These are phyloP conservation scores for Diaporthe capsici DNA, from an alignment of 2,329 filamentous ascomycete genomes.

Conservation along the genomic window DNA sequence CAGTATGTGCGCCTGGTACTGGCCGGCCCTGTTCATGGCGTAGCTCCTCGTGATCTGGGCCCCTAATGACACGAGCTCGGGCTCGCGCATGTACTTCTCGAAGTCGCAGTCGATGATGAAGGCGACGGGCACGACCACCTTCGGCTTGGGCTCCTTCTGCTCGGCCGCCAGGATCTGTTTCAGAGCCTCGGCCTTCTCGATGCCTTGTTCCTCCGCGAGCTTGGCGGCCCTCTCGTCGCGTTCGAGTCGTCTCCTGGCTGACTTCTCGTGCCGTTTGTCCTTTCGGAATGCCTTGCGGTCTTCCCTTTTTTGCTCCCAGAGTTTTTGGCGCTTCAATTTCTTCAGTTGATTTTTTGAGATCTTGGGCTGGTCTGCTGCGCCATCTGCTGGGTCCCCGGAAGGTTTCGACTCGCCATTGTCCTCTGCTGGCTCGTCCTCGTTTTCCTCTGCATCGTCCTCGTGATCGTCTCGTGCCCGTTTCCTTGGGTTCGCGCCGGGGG, in stretches of 20 bases:
- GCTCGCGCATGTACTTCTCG: conserved; percentile 89
- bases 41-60: conserved; percentile 91
- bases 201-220: conserved; percentile 55
- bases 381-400: neutral
- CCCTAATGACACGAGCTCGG: conserved; percentile 85
- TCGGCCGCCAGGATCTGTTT: conserved; percentile 46
- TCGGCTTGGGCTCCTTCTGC: conserved; percentile 51
- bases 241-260: conserved; percentile 64
- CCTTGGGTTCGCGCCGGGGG: conserved; percentile 20
- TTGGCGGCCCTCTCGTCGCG: conserved; percentile 64
- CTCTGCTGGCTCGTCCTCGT: neutral
- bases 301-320: conserved; percentile 82
- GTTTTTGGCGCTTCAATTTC: conserved; percentile 78
- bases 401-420: neutral
- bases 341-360: conserved; percentile 91
- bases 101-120: conserved; percentile 94
- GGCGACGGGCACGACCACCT: conserved; percentile 77
- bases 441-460: neutral
- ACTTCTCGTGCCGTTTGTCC: conserved; percentile 65
- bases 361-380: conserved; percentile 31
- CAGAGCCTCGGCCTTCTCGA: conserved; percentile 55
- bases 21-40: conserved; percentile 83
- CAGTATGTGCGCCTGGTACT: conserved; percentile 78
- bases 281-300: conserved; percentile 68
- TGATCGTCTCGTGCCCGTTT: conserved; percentile 36